These are phyloP conservation scores for Leccinum rimulosum DNA, from an alignment of 768 basidiomycete species.

Conservation along the genomic window DNA sequence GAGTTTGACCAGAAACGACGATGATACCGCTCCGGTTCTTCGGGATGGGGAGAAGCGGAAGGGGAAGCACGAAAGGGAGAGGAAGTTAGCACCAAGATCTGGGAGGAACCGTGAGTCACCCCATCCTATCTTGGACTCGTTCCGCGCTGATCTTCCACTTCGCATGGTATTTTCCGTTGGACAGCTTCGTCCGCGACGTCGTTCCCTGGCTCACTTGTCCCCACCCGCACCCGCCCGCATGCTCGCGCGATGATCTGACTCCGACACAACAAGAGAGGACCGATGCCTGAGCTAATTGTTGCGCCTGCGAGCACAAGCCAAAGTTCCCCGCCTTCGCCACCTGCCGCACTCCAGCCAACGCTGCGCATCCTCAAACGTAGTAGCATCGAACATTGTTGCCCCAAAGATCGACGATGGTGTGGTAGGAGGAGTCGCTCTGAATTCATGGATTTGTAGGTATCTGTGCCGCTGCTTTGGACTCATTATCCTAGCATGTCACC, in stretches of 20 bases:
- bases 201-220: background rate
- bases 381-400: background rate
- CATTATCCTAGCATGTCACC: background rate
- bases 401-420: too few species aligned
- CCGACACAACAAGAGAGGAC: conserved; percentile 52
- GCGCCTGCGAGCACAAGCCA: conserved; percentile 36
- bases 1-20: background rate
- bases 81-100: conserved; percentile 43
- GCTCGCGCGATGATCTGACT: background rate
- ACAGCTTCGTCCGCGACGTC: background rate
- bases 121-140: too few species aligned
- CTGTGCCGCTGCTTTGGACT: background rate
- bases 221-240: background rate
- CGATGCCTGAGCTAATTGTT: conserved; percentile 66
- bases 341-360: conserved; percentile 56
- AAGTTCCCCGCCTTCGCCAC: conserved; percentile 46
- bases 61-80: background rate
- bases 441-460: too few species aligned
- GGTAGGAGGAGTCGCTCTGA: too few species aligned
- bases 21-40: background rate
- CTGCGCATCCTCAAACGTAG: conserved; percentile 70
- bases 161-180: background rate
- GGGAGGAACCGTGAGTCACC: conserved; percentile 58
- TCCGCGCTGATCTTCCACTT: conserved; percentile 13
- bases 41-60: background rate